phyloP scores from a whole-genome alignment of 2,329 filamentous ascomycete genomes.

The Grosmannia penicillata region DNA sequence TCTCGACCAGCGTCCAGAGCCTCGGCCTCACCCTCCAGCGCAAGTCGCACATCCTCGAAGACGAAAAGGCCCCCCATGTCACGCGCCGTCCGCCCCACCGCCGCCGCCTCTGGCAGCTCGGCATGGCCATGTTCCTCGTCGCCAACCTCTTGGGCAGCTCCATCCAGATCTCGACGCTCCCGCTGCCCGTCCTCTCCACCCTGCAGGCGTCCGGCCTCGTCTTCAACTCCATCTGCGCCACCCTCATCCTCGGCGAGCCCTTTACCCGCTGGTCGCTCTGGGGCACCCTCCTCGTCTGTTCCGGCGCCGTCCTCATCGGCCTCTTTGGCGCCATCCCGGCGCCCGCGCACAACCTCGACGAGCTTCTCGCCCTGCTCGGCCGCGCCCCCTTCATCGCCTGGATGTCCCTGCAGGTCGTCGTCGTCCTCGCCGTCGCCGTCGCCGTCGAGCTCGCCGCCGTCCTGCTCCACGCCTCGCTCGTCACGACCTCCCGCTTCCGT shows the following conservation, averaged over 20 bases:
- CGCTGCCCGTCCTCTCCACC: conserved; percentile 85
- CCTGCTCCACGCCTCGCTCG: conserved; percentile 13
- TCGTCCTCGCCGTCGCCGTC: conserved; percentile 55
- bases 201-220: conserved; percentile 91
- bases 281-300: conserved; percentile 76
- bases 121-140: conserved; percentile 93
- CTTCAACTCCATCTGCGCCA: conserved; percentile 97
- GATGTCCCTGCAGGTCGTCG: conserved; percentile 67
- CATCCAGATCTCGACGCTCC: conserved; percentile 92
- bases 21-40: conserved; percentile 89
- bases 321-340: conserved; percentile 89
- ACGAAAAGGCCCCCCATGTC: conserved; percentile 74
- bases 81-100: conserved; percentile 75
- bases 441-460: conserved; percentile 42
- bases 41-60: conserved; percentile 95
- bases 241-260: conserved; percentile 78
- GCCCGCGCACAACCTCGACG: conserved; percentile 73
- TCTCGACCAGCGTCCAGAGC: conserved; percentile 91
- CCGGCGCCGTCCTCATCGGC: conserved; percentile 81
- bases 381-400: conserved; percentile 68
- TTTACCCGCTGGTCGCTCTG: conserved; percentile 89
- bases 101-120: conserved; percentile 85
- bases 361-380: conserved; percentile 63
- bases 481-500: conserved; percentile 36
- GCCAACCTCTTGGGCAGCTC: conserved; percentile 90